These are phyloP conservation scores for Eucalyptus brandiana DNA, from an alignment of 345 rosid species.

Conservation along the genomic window DNA sequence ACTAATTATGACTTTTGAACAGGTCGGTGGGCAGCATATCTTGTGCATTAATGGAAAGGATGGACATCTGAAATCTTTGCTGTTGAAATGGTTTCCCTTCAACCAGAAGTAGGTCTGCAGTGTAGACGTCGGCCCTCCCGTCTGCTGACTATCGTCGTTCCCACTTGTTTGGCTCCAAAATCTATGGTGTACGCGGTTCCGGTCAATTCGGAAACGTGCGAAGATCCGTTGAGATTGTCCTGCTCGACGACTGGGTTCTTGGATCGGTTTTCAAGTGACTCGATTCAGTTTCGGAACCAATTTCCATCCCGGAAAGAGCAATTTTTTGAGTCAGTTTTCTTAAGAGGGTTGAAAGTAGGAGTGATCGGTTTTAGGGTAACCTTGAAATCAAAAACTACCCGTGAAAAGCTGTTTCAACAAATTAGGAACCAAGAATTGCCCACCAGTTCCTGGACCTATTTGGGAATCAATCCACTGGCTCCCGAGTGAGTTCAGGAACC, in stretches of 20 bases:
- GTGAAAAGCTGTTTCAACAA: accelerated
- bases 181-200: background rate
- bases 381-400: no score
- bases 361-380: no score
- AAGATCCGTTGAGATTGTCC: background rate
- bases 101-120: background rate
- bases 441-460: background rate
- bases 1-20: background rate
- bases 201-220: background rate
- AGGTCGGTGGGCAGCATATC: background rate
- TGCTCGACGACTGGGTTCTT: background rate
- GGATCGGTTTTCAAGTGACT: background rate
- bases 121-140: background rate
- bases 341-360: no score
- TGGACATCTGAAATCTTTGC: background rate
- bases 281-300: no score
- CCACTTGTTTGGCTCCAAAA: background rate
- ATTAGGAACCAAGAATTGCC: no score
- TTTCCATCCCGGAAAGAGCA: background rate
- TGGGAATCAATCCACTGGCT: background rate
- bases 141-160: background rate
- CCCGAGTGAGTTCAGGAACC: background rate
- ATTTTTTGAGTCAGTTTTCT: background rate
- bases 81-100: background rate
- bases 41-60: background rate